These are phyloP conservation scores for Pyrrhoderma noxium DNA, from an alignment of 1,284 basidiomycete species.

Conservation along the genomic window DNA sequence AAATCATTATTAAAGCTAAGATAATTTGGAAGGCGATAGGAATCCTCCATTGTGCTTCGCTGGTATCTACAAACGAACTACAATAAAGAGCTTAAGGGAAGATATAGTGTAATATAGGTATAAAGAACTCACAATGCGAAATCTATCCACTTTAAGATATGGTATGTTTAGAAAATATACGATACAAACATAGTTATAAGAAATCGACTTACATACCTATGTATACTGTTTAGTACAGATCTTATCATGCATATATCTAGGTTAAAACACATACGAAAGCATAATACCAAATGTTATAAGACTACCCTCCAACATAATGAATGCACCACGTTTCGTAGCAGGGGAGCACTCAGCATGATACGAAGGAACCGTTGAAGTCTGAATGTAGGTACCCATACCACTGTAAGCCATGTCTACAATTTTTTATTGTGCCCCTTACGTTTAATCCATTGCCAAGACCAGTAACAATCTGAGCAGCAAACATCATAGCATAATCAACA, in stretches of 20 bases:
- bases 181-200: no score
- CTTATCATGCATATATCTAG: background rate
- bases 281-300: conserved; percentile 67
- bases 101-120: no score
- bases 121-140: conserved; percentile 47
- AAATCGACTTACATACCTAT: no score
- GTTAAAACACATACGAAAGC: conserved; percentile 38
- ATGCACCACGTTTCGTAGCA: conserved; percentile 50
- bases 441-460: conserved; percentile 67
- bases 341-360: conserved; percentile 65
- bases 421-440: conserved; percentile 27
- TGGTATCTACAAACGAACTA: conserved; percentile 44
- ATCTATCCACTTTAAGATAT: conserved; percentile 40
- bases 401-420: no score
- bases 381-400: no score
- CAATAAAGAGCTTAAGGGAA: conserved; percentile 3
- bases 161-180: no score
- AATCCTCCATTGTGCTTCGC: conserved; percentile 59
- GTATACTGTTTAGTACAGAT: no score
- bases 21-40: conserved; percentile 63
- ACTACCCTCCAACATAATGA: conserved; percentile 64
- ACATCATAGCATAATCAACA: conserved; percentile 47
- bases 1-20: conserved; percentile 54
- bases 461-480: conserved; percentile 54
- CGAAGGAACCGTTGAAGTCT: conserved; percentile 57